These are phyloP conservation scores for Sclerotinia minor DNA, from an alignment of 2,329 filamentous ascomycete genomes.

Conservation along the genomic window DNA sequence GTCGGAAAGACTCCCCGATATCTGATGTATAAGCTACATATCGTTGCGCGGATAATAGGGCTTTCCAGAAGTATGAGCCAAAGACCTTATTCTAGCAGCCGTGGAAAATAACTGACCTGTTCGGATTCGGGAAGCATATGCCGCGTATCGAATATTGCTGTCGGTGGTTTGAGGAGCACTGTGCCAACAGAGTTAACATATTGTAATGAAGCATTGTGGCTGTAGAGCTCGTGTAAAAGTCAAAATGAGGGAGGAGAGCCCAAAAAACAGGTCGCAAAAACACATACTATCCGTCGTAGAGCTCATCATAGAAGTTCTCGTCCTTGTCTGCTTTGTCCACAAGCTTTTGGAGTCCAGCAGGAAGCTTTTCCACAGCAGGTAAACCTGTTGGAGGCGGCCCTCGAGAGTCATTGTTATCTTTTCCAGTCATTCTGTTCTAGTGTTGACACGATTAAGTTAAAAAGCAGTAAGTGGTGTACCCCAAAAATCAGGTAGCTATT, in stretches of 20 bases:
- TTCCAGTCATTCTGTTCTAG: constrained; percentile 34
- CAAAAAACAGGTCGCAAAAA: no score
- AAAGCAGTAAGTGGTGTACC: not conserved
- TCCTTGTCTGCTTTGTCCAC: constrained; percentile 61
- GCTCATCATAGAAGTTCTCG: constrained; percentile 72
- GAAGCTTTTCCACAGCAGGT: constrained; percentile 48
- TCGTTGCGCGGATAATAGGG: constrained; percentile 85
- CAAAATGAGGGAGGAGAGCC: constrained; percentile 2
- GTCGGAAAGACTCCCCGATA: constrained; percentile 94
- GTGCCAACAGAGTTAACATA: constrained; percentile 28
- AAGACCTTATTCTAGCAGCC: not conserved
- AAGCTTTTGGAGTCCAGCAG: constrained; percentile 56
- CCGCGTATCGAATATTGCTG: constrained; percentile 83
- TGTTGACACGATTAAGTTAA: not conserved
- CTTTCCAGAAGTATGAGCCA: constrained; percentile 39
- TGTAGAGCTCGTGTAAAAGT: not conserved
- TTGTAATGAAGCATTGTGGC: not conserved
- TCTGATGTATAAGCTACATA: constrained; percentile 98
- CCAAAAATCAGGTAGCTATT: not conserved
- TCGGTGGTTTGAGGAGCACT: constrained; percentile 80
- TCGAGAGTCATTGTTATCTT: constrained; percentile 34
- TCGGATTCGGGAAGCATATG: constrained; percentile 80
- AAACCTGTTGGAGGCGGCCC: constrained; percentile 35
- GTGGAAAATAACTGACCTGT: constrained; percentile 48
- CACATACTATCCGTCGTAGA: constrained; percentile 77